These are phyloP conservation scores for Phytophthora idaei DNA, from an alignment of 352 stramenopile species.

Conservation along the genomic window DNA sequence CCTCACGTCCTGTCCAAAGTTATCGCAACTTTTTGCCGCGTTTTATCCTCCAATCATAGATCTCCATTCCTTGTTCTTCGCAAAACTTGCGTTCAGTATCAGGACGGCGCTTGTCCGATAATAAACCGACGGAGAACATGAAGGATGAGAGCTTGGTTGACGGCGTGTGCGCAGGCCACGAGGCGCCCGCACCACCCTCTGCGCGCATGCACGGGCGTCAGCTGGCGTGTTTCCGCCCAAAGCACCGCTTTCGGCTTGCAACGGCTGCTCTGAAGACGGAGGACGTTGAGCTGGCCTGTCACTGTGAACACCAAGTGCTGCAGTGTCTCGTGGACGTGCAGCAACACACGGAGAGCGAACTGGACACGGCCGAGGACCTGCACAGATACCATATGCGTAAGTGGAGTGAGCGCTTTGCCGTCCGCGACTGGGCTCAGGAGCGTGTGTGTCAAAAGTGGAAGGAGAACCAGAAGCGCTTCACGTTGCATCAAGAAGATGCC, in stretches of 20 bases:
- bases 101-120: not conserved
- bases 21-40: not conserved
- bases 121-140: slow-evolving; percentile 8
- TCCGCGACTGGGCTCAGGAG: slow-evolving; percentile 56
- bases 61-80: not conserved
- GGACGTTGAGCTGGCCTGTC: slow-evolving; percentile 34
- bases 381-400: slow-evolving; percentile 47
- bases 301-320: slow-evolving; percentile 54
- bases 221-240: slow-evolving; percentile 69
- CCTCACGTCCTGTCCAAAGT: not conserved
- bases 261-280: slow-evolving; percentile 3
- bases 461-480: slow-evolving; percentile 66
- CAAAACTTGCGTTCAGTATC: slow-evolving; percentile 5
- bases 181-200: not conserved
- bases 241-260: slow-evolving; percentile 50
- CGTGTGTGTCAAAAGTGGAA: slow-evolving; percentile 76
- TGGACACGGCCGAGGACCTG: slow-evolving; percentile 32
- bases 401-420: slow-evolving; percentile 64
- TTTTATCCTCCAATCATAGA: slow-evolving; percentile 8
- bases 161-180: not conserved
- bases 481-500: slow-evolving; percentile 16
- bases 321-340: slow-evolving; percentile 39
- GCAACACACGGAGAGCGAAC: slow-evolving; percentile 13
- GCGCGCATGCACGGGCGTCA: slow-evolving; percentile 46
- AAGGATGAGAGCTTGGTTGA: not conserved